Evolutionary conservation across 2,329 filamentous ascomycete genomes (phyloP).

Genomic region (Phaeosphaeriaceae sp.): DNA sequence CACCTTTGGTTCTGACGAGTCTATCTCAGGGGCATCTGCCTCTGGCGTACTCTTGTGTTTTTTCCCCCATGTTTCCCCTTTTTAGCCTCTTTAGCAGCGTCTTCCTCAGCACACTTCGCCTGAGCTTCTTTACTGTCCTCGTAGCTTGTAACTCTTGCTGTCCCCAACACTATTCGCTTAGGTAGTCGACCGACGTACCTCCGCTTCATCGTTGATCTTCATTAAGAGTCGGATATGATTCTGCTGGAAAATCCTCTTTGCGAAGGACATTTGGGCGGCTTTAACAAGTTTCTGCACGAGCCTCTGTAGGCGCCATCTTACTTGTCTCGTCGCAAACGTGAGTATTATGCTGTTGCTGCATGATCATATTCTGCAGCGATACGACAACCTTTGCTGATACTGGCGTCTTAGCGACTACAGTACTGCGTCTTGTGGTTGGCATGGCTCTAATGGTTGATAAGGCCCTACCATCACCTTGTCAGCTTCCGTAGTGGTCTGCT

Average conservation of each 20-base stretch:
- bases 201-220: slow-evolving; percentile 34
- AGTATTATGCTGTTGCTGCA: slow-evolving; percentile 17
- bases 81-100: background rate
- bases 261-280: slow-evolving; percentile 30
- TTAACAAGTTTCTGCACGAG: slow-evolving; percentile 2
- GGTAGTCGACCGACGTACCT: background rate
- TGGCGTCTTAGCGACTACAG: slow-evolving; percentile 35
- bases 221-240: slow-evolving; percentile 35
- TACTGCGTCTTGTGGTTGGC: slow-evolving; percentile 7
- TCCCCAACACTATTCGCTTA: background rate
- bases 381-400: slow-evolving; percentile 25
- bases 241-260: slow-evolving; percentile 9
- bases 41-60: background rate
- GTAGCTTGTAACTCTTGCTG: background rate
- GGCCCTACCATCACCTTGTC: background rate
- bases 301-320: slow-evolving; percentile 20
- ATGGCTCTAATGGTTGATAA: slow-evolving; percentile 14
- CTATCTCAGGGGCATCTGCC: background rate
- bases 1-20: background rate
- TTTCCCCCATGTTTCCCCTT: background rate
- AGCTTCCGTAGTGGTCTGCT: slow-evolving; percentile 15
- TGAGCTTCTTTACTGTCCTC: background rate
- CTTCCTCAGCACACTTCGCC: background rate
- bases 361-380: slow-evolving; percentile 23
- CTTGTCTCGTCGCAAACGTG: slow-evolving; percentile 20